Evolutionary conservation across 169 alveolate genomes (phyloP).

Genomic region (Plasmodium gonderi): DNA sequence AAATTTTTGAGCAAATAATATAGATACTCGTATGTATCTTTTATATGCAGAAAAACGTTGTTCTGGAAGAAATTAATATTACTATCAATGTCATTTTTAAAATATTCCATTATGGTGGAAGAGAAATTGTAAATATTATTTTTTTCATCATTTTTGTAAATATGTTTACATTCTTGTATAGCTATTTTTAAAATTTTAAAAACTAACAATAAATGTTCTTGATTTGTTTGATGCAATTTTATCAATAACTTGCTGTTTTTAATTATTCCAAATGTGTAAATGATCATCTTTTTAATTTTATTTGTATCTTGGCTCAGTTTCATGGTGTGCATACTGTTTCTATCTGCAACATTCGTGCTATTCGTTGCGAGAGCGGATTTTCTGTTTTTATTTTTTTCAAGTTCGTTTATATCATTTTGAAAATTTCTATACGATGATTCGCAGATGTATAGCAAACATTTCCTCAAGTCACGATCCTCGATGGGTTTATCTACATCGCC

Average conservation of each 20-base stretch:
- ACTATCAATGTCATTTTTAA: constrained; percentile 72
- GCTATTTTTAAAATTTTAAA: constrained; percentile 64
- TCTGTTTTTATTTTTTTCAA: constrained; percentile 54
- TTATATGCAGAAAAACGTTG: constrained; percentile 46
- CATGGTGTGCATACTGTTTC: background rate
- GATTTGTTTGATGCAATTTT: constrained; percentile 69
- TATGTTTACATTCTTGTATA: constrained; percentile 69
- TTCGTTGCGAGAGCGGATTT: background rate
- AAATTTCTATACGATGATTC: constrained; percentile 66
- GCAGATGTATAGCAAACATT: constrained; percentile 57
- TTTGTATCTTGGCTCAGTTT: constrained; percentile 26
- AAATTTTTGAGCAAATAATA: constrained; percentile 54
- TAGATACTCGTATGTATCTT: constrained; percentile 74
- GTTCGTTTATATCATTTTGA: constrained; percentile 64
- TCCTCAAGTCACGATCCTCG: constrained; percentile 15
- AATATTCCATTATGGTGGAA: constrained; percentile 62
- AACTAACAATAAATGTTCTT: constrained; percentile 62
- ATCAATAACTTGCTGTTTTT: constrained; percentile 58
- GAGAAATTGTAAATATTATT: constrained; percentile 65
- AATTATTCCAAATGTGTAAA: constrained; percentile 64
- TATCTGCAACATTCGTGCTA: background rate
- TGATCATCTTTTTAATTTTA: constrained; percentile 68
- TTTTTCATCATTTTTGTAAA: constrained; percentile 55
- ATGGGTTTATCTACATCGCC: background rate
- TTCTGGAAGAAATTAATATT: constrained; percentile 45